Conservation (phyloP, 331 rosid species). For the Malus hybrid region DNA sequence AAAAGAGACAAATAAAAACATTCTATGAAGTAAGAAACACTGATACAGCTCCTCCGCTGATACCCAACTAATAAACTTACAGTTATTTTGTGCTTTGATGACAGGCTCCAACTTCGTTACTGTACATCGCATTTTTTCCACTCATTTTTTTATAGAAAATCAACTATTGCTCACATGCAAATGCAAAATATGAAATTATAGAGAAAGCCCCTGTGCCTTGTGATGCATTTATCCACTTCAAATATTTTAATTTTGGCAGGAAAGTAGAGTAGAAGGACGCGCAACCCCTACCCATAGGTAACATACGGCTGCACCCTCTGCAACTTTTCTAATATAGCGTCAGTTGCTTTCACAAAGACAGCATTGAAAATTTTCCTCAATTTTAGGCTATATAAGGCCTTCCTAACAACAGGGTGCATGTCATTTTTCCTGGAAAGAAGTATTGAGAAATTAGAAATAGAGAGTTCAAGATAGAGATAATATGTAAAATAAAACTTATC, state of each 20-base stretch:
- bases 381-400: slow-evolving; percentile 44
- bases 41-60: neutral
- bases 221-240: neutral
- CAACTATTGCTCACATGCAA: neutral
- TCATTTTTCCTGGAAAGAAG: slow-evolving; percentile 51
- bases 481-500: neutral
- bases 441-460: neutral
- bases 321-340: slow-evolving; percentile 48
- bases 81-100: neutral
- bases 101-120: neutral
- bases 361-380: slow-evolving; percentile 63
- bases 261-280: neutral
- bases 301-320: slow-evolving; percentile 80
- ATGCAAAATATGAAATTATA: no score
- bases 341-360: slow-evolving; percentile 60
- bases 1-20: neutral
- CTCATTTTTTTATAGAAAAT: neutral
- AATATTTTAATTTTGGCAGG: neutral
- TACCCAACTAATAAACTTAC: neutral
- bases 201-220: neutral
- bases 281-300: slow-evolving; percentile 66
- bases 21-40: neutral
- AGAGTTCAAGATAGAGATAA: neutral
- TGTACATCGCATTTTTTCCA: neutral
- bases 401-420: slow-evolving; percentile 70